Evolutionary conservation across 2,329 filamentous ascomycete species (phyloP), one percentile per base, ranked within the genome.

Genomic region (Microdochium nivale): DNA sequence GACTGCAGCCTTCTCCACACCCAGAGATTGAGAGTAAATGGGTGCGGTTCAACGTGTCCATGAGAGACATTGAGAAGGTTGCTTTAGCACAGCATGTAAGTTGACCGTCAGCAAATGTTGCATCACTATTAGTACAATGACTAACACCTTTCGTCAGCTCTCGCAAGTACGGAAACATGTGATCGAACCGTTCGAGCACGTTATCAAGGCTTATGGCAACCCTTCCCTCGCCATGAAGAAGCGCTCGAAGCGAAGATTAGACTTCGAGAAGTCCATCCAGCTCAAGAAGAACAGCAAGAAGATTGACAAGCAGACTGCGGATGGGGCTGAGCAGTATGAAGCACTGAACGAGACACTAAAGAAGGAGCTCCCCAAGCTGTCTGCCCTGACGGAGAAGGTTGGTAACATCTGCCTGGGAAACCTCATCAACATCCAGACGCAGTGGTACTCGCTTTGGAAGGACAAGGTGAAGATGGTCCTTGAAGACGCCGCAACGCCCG

Each of bases 271-370:
- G 59, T 89, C 82, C 59, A 84, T 88, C 62, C 81, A 87, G 58
- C 77, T 91, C 53, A 86, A 87, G 62, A 87, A 90, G 46, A 78
- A 82, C 32, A 89, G 90, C 55, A 91, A 95, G 67, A 95, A 89
- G 59, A 77, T 90, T 13, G 92, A 97, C 65, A 86, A 90, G 62
- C 94, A 92, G 65, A 85, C 91, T 3, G 76, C 81, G 16, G 90
- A 95, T 59, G 81, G 87, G 37, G 89, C 90, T 21, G 90, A 96
- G 62, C 87, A 95, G 64, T 99, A 96, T 67, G 80, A 88, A 40
- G 90, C 90, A 8, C 76, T 99, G 54, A 97, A 97, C 63, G 89
- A 96, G 56, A 90, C 92, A 1, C 76, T 97, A 54, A 96, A 96
- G 69, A 87, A 92, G 58, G 92, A 97, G 65, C 77, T 99, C 47